A percentile compares a stretch with the other conserved stretches of the same genome.
Evolutionary conservation across 805 yeast genomes (phyloP).

Genomic region (Saccharomycopsis schoenii): DNA sequence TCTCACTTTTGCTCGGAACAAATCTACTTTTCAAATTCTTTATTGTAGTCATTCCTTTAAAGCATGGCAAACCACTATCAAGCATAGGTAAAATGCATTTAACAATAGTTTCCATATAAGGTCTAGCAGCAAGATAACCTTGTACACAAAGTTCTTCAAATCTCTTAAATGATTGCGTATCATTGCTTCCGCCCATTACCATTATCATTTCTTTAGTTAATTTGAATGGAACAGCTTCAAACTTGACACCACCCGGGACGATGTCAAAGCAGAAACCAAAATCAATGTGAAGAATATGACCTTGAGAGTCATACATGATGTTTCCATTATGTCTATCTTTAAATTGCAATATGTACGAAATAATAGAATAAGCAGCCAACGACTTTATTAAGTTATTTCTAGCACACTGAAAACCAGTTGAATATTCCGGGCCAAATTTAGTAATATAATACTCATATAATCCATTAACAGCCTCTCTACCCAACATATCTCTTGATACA

Average conservation of each 20-base stretch:
- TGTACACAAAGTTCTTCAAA: conserved; percentile 93
- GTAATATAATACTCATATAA: conserved; percentile 83
- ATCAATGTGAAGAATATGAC: conserved; percentile 92
- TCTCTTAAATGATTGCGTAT: conserved; percentile 83
- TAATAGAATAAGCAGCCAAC: conserved; percentile 87
- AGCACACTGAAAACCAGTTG: conserved; percentile 83
- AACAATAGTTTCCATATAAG: conserved; percentile 76
- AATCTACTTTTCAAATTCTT: conserved; percentile 69
- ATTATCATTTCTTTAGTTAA: conserved; percentile 92
- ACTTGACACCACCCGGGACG: conserved; percentile 97
- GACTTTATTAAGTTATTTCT: conserved; percentile 89
- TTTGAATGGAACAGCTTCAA: conserved; percentile 97
- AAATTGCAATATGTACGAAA: conserved; percentile 83
- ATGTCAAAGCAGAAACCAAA: conserved; percentile 98
- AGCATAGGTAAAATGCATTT: conserved; percentile 87
- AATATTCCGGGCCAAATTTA: conserved; percentile 90
- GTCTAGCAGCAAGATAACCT: conserved; percentile 81
- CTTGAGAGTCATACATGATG: conserved; percentile 90
- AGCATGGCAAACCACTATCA: conserved; percentile 92
- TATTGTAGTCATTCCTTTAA: conserved; percentile 74
- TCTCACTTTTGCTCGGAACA: conserved; percentile 70
- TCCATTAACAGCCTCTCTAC: conserved; percentile 97
- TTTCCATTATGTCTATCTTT: conserved; percentile 98
- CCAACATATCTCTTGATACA: conserved; percentile 94
- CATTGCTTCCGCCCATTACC: conserved; percentile 86